A percentile compares a stretch with the other conserved stretches of the same genome.
Conservation (phyloP, 2,329 filamentous ascomycete species). For the Esteya vermicola region DNA sequence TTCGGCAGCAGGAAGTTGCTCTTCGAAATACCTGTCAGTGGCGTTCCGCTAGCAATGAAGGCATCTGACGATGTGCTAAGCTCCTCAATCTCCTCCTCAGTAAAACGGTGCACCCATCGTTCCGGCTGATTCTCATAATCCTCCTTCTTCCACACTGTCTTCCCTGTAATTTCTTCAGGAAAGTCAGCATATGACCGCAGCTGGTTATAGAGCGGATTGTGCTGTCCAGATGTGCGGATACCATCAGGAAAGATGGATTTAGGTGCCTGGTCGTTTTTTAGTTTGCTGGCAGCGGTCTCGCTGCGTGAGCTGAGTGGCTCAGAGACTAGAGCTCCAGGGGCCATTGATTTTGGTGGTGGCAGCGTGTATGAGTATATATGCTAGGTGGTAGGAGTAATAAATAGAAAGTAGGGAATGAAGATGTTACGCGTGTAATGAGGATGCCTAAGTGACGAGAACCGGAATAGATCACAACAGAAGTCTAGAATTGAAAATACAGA, state of each 20-base stretch:
- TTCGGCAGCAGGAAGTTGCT: constrained; percentile 28
- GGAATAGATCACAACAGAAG: no score
- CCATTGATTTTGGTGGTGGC: constrained; percentile 4
- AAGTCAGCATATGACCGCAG: constrained; percentile 57
- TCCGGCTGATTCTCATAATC: constrained; percentile 50
- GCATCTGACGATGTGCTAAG: constrained; percentile 51
- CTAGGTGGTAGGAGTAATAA: no score
- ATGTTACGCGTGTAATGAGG: no score
- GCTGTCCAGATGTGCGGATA: constrained; percentile 50
- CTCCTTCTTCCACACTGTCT: constrained; percentile 56
- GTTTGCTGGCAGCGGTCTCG: constrained; percentile 13
- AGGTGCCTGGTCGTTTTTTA: constrained; percentile 17
- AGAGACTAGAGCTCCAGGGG: constrained; percentile 9
- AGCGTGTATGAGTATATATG: no score
- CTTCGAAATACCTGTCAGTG: constrained; percentile 52
- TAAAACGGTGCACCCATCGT: constrained; percentile 61
- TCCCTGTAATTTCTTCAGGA: constrained; percentile 54
- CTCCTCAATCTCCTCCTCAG: constrained; percentile 50
- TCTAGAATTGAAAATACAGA: not conserved
- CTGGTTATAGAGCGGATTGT: constrained; percentile 50
- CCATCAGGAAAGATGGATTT: constrained; percentile 29
- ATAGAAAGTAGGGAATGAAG: no score
- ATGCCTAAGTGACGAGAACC: no score
- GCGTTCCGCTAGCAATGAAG: constrained; percentile 50
- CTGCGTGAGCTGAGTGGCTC: not conserved